phyloP scores from a whole-genome alignment of 306 rosid species.

The Acmispon strigosus region DNA sequence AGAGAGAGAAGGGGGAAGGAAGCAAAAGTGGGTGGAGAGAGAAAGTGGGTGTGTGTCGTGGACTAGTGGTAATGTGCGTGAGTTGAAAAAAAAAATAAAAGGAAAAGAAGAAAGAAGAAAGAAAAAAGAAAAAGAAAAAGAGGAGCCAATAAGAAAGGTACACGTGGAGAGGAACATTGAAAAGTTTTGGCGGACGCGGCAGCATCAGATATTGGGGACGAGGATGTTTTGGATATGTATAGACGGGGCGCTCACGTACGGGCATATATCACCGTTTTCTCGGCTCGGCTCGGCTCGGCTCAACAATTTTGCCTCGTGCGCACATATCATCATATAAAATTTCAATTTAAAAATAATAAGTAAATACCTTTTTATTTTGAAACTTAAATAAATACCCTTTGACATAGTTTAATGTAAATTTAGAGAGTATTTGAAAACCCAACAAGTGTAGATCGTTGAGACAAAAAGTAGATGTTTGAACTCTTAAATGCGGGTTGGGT shows the following conservation, averaged over 20 bases:
- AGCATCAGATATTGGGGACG: slow-evolving; percentile 39
- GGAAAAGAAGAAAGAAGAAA: neutral
- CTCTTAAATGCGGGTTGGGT: no score
- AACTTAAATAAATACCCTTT: no score
- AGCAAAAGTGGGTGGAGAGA: slow-evolving; percentile 26
- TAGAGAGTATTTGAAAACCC: no score
- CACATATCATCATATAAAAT: no score
- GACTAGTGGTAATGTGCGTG: neutral
- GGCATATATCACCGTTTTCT: neutral
- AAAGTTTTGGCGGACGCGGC: neutral
- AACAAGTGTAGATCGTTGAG: no score
- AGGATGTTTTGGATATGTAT: slow-evolving; percentile 22
- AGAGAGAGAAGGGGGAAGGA: neutral
- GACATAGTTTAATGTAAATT: no score
- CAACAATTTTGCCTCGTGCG: neutral
- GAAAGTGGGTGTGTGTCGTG: neutral
- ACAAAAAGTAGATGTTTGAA: no score
- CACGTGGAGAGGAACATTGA: slow-evolving; percentile 39
- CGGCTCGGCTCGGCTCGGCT: neutral
- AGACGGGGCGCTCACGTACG: neutral
- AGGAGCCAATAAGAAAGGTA: neutral
- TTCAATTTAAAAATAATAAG: neutral
- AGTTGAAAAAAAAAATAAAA: neutral
- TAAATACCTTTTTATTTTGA: no score
- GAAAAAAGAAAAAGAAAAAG: neutral